phyloP scores from a whole-genome alignment of 2,329 filamentous ascomycete genomes.

The Calonectria pseudoturangicola region DNA sequence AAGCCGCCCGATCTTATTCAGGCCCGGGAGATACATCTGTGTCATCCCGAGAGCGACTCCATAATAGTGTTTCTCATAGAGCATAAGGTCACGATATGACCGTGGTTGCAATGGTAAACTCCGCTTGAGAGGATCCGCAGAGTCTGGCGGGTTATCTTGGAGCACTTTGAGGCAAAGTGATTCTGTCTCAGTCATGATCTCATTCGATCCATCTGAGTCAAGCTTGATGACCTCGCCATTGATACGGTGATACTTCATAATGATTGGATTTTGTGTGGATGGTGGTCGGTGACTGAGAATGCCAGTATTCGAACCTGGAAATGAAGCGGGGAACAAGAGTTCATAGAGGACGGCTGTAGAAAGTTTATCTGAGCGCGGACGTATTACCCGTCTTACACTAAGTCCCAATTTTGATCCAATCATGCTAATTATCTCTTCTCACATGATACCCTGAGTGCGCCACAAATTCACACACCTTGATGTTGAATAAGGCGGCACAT shows the following conservation, averaged over 20 bases:
- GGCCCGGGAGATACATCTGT: not conserved
- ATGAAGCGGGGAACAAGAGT: not conserved
- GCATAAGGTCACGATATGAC: conserved; percentile 12
- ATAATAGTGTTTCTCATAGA: conserved; percentile 19
- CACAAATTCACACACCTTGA: too few species aligned
- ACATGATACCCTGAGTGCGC: too few species aligned
- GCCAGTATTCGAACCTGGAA: too few species aligned
- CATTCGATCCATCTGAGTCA: not conserved
- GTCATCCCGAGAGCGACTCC: not conserved
- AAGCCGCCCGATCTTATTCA: not conserved
- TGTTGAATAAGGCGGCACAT: too few species aligned
- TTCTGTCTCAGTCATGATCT: not conserved
- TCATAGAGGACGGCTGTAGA: not conserved
- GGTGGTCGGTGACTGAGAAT: not conserved
- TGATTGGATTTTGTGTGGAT: not conserved
- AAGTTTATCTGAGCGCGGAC: not conserved
- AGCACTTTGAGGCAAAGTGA: conserved; percentile 6
- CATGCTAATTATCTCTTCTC: too few species aligned
- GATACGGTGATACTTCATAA: conserved; percentile 16
- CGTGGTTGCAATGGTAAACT: conserved; percentile 1
- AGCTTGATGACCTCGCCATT: not conserved
- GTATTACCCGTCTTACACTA: too few species aligned
- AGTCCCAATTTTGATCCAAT: too few species aligned
- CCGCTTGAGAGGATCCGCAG: conserved; percentile 10
- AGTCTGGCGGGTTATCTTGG: conserved; percentile 4